Evolutionary conservation across 2,329 filamentous ascomycete genomes (phyloP).

Genomic region (Colletotrichum sp.): DNA sequence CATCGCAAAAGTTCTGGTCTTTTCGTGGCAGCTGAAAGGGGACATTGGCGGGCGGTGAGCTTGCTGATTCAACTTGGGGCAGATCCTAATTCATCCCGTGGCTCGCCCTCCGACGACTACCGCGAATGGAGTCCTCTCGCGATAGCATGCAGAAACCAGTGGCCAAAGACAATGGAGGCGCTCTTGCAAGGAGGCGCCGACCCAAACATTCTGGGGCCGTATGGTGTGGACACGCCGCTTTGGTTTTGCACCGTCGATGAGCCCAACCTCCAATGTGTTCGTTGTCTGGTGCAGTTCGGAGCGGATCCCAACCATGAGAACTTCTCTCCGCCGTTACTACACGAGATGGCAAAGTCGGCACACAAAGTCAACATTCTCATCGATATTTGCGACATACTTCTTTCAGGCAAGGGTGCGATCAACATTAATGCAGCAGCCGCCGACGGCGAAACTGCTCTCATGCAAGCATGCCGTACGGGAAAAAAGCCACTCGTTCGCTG

Average conservation of each 20-base stretch:
- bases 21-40: not conserved
- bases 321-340: not conserved
- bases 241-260: not conserved
- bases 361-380: not conserved
- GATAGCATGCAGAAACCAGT: not conserved
- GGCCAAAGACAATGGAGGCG: not conserved
- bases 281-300: not conserved
- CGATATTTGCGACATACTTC: not conserved
- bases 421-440: not conserved
- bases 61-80: not conserved
- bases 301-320: not conserved
- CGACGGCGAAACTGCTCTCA: not conserved
- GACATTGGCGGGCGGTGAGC: not conserved
- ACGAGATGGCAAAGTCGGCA: not conserved
- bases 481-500: not conserved
- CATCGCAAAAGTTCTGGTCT: not conserved
- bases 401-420: rapidly evolving
- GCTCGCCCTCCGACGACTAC: not conserved
- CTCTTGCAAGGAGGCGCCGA: not conserved
- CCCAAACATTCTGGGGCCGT: not conserved
- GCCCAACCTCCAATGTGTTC: not conserved
- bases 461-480: not conserved
- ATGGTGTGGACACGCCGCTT: not conserved
- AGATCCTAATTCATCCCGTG: not conserved
- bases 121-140: not conserved